Conservation (phyloP, 2,329 filamentous ascomycete species). For the Cladosporium sp. region DNA sequence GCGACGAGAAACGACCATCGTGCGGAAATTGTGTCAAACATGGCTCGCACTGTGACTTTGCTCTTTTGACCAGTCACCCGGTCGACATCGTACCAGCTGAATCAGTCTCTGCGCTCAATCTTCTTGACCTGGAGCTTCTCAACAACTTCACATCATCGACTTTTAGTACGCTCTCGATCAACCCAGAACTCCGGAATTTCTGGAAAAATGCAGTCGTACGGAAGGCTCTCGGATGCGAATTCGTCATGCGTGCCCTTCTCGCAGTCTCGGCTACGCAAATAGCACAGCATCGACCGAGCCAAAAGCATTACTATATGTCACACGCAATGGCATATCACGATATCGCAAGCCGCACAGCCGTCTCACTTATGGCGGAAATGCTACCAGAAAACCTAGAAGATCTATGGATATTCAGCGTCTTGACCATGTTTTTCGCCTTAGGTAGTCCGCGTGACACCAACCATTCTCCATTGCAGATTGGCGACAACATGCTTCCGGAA, state of each 20-base stretch:
- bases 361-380: not conserved
- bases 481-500: not conserved
- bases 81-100: not conserved
- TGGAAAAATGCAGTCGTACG: constrained; percentile 8
- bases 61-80: not conserved
- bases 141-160: constrained; percentile 11
- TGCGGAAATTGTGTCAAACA: constrained; percentile 14
- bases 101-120: not conserved
- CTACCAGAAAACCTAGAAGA: not conserved
- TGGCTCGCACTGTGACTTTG: constrained; percentile 4
- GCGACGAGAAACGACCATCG: constrained; percentile 7
- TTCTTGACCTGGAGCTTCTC: constrained; percentile 5
- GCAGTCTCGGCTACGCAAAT: constrained; percentile 10
- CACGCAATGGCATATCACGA: constrained; percentile 6
- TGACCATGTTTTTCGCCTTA: constrained; percentile 7
- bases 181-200: not conserved
- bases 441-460: not conserved
- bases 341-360: not conserved
- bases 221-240: not conserved
- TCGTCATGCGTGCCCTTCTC: constrained; percentile 11
- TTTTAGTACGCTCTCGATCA: not conserved
- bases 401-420: constrained; percentile 6
- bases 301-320: constrained; percentile 4
- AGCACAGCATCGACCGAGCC: not conserved
- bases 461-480: not conserved